Evolutionary conservation across 1,284 basidiomycete species (phyloP).

Genomic region (Crucibulum cyathiforme): DNA sequence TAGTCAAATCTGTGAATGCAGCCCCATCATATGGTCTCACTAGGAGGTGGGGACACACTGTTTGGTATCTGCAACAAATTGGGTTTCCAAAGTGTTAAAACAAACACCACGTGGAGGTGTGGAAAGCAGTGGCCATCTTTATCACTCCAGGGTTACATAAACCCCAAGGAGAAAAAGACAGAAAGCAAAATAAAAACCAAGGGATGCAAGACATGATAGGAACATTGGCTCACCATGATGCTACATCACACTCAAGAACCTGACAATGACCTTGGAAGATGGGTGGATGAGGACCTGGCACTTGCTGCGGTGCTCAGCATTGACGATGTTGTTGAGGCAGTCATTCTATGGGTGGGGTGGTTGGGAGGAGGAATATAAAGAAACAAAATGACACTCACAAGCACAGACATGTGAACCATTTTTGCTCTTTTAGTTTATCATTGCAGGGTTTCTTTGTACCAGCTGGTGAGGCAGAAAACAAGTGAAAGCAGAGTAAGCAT

Average conservation of each 20-base stretch:
- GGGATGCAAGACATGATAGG: not conserved
- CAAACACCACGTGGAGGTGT: conserved; percentile 63
- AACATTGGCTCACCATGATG: conserved; percentile 80
- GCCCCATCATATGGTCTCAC: conserved; percentile 32
- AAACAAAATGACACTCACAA: conserved; percentile 56
- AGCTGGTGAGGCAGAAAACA: conserved; percentile 17
- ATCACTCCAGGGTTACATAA: conserved; percentile 59
- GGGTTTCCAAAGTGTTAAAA: conserved; percentile 78
- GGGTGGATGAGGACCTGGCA: conserved; percentile 96
- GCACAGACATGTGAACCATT: conserved; percentile 88
- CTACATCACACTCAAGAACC: conserved; percentile 97
- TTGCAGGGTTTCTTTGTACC: not conserved
- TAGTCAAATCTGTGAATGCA: conserved; percentile 65
- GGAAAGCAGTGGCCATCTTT: conserved; percentile 70
- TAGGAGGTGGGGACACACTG: conserved; percentile 43
- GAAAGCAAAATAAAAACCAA: not conserved
- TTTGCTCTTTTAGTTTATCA: conserved; percentile 45
- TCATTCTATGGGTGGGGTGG: conserved; percentile 61
- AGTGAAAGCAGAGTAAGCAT: conserved; percentile 37
- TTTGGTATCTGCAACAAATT: conserved; percentile 56
- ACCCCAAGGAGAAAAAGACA: not conserved
- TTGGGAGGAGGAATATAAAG: conserved; percentile 5
- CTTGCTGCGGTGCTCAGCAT: conserved; percentile 97
- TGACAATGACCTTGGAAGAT: conserved; percentile 95
- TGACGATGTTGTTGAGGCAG: conserved; percentile 97